Conservation (phyloP, 371 early-diverging fungal genomes). For the Blakeslea trispora region DNA sequence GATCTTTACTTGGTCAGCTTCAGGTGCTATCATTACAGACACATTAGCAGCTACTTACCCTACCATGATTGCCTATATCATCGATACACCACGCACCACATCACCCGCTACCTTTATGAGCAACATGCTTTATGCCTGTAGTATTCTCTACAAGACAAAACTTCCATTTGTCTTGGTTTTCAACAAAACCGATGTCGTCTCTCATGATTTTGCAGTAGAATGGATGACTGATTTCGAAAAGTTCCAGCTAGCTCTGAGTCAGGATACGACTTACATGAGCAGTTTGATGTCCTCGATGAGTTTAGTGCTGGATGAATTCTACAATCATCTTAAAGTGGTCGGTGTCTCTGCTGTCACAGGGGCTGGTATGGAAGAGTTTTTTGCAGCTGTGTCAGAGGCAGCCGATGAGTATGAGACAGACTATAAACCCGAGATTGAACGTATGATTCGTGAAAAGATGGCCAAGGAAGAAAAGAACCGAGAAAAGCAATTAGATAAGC, state of each 20-base stretch:
- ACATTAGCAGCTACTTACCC: slow-evolving; percentile 92
- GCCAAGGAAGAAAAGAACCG: slow-evolving; percentile 49
- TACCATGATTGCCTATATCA: slow-evolving; percentile 93
- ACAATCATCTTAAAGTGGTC: slow-evolving; percentile 83
- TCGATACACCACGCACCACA: slow-evolving; percentile 95
- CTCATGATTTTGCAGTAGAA: slow-evolving; percentile 84
- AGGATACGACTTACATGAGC: slow-evolving; percentile 86
- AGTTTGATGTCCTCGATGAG: slow-evolving; percentile 94
- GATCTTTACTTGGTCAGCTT: slow-evolving; percentile 99
- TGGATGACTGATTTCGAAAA: slow-evolving; percentile 98
- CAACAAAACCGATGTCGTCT: slow-evolving; percentile 97
- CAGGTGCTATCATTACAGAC: slow-evolving; percentile 97
- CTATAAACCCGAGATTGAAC: slow-evolving; percentile 80
- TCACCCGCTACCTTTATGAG: slow-evolving; percentile 98
- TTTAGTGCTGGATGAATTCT: slow-evolving; percentile 98
- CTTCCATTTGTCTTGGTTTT: slow-evolving; percentile 95
- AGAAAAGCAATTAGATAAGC: slow-evolving; percentile 54
- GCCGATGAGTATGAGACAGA: slow-evolving; percentile 83
- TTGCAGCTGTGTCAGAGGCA: slow-evolving; percentile 84
- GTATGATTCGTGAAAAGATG: slow-evolving; percentile 64
- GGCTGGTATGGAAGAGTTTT: slow-evolving; percentile 91
- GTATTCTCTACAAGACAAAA: slow-evolving; percentile 95
- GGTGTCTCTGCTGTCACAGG: slow-evolving; percentile 96
- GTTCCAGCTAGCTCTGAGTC: slow-evolving; percentile 85
- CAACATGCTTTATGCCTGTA: slow-evolving; percentile 99